Conservation (phyloP, 1,284 basidiomycete genomes). For the Cutaneotrichosporon mucoides region DNA sequence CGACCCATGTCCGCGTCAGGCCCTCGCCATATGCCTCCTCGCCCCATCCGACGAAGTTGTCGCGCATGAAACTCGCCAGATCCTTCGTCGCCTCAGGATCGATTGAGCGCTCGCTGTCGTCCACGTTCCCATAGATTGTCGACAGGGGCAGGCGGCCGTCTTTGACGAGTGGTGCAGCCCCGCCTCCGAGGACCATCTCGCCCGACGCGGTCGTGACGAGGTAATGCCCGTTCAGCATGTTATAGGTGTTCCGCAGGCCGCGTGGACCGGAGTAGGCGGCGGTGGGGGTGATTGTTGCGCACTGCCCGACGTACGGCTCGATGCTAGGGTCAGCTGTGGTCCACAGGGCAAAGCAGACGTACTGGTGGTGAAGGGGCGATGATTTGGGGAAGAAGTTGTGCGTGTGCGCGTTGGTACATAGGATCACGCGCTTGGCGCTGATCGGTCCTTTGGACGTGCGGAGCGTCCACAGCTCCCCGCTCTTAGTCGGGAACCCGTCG, state of each 20-base stretch:
- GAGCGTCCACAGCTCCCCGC: slow-evolving; percentile 13
- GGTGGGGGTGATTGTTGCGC: slow-evolving; percentile 30
- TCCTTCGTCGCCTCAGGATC: slow-evolving; percentile 12
- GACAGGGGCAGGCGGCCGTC: slow-evolving; percentile 10
- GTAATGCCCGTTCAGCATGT: slow-evolving; percentile 23
- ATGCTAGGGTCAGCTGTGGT: slow-evolving; percentile 16
- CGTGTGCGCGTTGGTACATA: slow-evolving; percentile 36
- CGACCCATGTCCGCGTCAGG: slow-evolving; percentile 24
- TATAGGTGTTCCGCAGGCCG: slow-evolving; percentile 24
- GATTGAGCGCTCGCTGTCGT: slow-evolving; percentile 21
- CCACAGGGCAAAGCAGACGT: background rate
- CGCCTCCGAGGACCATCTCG: slow-evolving; percentile 23
- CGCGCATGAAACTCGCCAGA: slow-evolving; percentile 15
- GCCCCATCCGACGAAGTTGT: slow-evolving; percentile 25
- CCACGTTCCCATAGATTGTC: slow-evolving; percentile 11
- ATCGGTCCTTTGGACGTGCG: slow-evolving; percentile 22
- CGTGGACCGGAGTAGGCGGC: slow-evolving; percentile 18
- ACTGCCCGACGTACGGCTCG: slow-evolving; percentile 20
- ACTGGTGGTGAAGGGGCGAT: slow-evolving; percentile 7
- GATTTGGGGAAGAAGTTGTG: slow-evolving; percentile 22
- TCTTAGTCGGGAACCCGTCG: slow-evolving; percentile 1
- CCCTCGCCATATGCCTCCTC: slow-evolving; percentile 27
- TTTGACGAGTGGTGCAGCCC: slow-evolving; percentile 8
- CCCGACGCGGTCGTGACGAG: slow-evolving; percentile 18
- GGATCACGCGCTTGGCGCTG: slow-evolving; percentile 19